These are phyloP conservation scores for Yarrowia bubula DNA, from an alignment of 805 yeast species.

Conservation along the genomic window DNA sequence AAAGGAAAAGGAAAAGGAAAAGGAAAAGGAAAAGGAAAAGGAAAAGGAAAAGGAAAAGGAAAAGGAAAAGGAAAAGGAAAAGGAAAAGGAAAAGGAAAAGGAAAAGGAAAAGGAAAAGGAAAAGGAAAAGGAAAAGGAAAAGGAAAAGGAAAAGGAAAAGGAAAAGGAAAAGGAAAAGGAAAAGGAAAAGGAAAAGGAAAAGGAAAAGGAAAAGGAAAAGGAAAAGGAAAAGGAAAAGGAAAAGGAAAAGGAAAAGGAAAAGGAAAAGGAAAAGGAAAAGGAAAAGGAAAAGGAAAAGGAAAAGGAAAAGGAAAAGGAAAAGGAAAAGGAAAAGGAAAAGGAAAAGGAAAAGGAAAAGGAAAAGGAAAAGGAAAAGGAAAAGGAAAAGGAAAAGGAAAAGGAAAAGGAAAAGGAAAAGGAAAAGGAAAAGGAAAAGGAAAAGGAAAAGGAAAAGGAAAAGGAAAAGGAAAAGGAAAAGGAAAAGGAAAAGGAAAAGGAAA, in stretches of 20 bases:
- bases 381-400: constrained; percentile 29
- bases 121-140: constrained; percentile 33
- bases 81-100: constrained; percentile 32
- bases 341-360: constrained; percentile 28
- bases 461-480: constrained; percentile 31
- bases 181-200: constrained; percentile 29
- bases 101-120: constrained; percentile 30
- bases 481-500: constrained; percentile 31
- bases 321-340: constrained; percentile 34
- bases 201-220: constrained; percentile 33
- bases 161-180: constrained; percentile 33
- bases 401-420: constrained; percentile 33
- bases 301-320: constrained; percentile 29
- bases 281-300: constrained; percentile 33
- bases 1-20: constrained; percentile 30
- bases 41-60: constrained; percentile 31
- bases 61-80: constrained; percentile 31
- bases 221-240: constrained; percentile 29
- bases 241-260: constrained; percentile 33
- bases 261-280: constrained; percentile 28
- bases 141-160: constrained; percentile 29
- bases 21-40: constrained; percentile 32
- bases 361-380: constrained; percentile 34
- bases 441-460: constrained; percentile 32
- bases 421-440: constrained; percentile 29